Conservation (phyloP, 2,329 filamentous ascomycete species). For the Chrysoporthe austroafricana region DNA sequence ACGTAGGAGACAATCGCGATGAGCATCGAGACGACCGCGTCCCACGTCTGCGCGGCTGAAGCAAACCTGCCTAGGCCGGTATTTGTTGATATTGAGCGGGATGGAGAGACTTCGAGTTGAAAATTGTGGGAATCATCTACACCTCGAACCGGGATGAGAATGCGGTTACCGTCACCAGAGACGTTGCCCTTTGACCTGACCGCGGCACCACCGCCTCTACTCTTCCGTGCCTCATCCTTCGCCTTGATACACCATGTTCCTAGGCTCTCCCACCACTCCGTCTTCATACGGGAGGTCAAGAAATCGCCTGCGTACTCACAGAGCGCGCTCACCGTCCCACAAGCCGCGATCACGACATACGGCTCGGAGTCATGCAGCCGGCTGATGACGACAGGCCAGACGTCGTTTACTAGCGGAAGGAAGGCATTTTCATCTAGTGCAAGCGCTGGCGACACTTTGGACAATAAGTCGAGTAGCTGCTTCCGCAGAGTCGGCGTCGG, state of each 20-base stretch:
- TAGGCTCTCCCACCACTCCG: conserved; percentile 68
- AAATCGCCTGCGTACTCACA: conserved; percentile 80
- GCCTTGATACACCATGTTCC: conserved; percentile 51
- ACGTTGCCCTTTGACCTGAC: background rate
- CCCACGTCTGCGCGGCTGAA: conserved; percentile 67
- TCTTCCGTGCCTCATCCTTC: conserved; percentile 44
- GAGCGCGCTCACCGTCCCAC: conserved; percentile 69
- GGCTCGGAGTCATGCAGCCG: conserved; percentile 68
- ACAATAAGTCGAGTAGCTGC: conserved; percentile 76
- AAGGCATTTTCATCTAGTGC: conserved; percentile 80
- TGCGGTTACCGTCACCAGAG: conserved; percentile 21
- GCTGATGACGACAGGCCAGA: conserved; percentile 84
- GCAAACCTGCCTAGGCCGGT: conserved; percentile 59
- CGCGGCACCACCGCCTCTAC: conserved; percentile 15
- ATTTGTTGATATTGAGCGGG: conserved; percentile 6
- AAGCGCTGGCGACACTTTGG: conserved; percentile 72
- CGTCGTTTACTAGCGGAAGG: conserved; percentile 82
- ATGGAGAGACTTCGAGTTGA: conserved; percentile 27
- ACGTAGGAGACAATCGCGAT: conserved; percentile 65
- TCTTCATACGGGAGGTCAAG: conserved; percentile 73
- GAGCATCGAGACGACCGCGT: conserved; percentile 62
- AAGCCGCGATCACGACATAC: conserved; percentile 71
- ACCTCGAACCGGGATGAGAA: conserved; percentile 41
- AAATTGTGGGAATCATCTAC: conserved; percentile 28
- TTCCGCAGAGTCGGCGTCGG: conserved; percentile 78